Evolutionary conservation across 768 basidiomycete genomes (phyloP).

Genomic region (Tubosaeta sp.): DNA sequence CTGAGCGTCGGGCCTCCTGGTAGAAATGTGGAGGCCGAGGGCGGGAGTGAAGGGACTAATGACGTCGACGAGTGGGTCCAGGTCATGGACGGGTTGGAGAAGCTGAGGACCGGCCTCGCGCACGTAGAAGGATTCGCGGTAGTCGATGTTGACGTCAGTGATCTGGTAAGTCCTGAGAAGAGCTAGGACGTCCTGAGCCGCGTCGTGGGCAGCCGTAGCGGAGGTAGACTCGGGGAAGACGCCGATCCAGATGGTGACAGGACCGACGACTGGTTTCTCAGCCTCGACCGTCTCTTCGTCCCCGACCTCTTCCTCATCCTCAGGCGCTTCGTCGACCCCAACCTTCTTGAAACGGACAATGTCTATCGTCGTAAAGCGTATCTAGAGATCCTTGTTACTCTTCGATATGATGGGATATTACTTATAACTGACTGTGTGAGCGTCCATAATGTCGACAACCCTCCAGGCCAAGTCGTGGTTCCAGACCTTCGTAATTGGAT

Average conservation of each 20-base stretch:
- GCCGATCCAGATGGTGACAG: not conserved
- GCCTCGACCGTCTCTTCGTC: too few relatives aligned
- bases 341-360: too few relatives aligned
- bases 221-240: not conserved
- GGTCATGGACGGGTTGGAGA: not conserved
- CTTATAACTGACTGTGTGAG: too few relatives aligned
- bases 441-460: too few relatives aligned
- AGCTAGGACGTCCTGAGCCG: not conserved
- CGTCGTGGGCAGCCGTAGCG: not conserved
- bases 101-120: not conserved
- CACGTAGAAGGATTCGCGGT: not conserved
- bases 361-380: too few relatives aligned
- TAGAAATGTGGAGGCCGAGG: constrained; percentile 33
- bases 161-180: not conserved
- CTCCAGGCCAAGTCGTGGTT: too few relatives aligned
- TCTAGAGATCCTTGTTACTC: too few relatives aligned
- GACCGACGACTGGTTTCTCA: not conserved
- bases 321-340: too few relatives aligned
- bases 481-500: too few relatives aligned
- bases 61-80: constrained; percentile 1
- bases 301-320: too few relatives aligned
- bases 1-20: constrained; percentile 28
- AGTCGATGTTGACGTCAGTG: not conserved
- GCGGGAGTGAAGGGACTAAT: constrained; percentile 28
- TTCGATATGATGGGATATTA: too few relatives aligned